Base-by-base conservation (phyloP, 164 flowering plant genomes). In the Paratinospora sagittata region DNA sequence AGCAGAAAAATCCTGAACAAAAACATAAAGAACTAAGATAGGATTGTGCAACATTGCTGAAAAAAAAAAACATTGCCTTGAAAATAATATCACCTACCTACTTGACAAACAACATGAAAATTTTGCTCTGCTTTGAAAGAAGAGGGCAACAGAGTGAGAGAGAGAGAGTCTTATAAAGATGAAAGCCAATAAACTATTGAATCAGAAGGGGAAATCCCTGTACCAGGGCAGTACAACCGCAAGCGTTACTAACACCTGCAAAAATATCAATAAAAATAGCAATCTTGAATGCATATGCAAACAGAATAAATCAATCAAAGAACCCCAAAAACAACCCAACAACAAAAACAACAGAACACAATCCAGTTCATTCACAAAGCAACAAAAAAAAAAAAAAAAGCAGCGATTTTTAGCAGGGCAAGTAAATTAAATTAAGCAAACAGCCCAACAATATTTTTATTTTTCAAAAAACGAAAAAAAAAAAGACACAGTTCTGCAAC, bases 171-270 rank as follows among this genome's bases (percentile, higher is more conserved):
- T 47, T 47, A 47, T 47, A 10, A 47, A 19, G 19, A 8, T 55
- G 23, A 55, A 55, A 55, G 21, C 61, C 24, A n/a, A 21, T 21
- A n/a, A 55, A 55, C 61, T 23, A 55, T n/a, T 55, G 61, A 55
- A 55, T 55, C 61, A 55, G 61, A 21, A n/a, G 24, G 24, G 17
- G 21, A 55, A 55, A 55, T 21, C 21, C 23, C 19, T n/a, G 61
- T 21, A 55, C 61, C 24, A 55, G 61, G 17, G 61, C 61, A 55
- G 61, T 5, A 55, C 61, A 55, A 55, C n/a, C 61, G 61, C 61
- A 55, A n/a, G 61, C 61, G 61, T 19, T 19, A 55, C 61, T 55
- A 55, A n/a, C 21, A 55, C 61, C 61, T 55, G 61, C 61, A 55
- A 55, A 55, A 30, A 21, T 9, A 55, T 55, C 24, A 55, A 55